Percentiles rank a stretch among this genome's conserved stretches.
Evolutionary conservation across 2,329 filamentous ascomycete genomes (phyloP).

Genomic region (Diaporthe sp.): DNA sequence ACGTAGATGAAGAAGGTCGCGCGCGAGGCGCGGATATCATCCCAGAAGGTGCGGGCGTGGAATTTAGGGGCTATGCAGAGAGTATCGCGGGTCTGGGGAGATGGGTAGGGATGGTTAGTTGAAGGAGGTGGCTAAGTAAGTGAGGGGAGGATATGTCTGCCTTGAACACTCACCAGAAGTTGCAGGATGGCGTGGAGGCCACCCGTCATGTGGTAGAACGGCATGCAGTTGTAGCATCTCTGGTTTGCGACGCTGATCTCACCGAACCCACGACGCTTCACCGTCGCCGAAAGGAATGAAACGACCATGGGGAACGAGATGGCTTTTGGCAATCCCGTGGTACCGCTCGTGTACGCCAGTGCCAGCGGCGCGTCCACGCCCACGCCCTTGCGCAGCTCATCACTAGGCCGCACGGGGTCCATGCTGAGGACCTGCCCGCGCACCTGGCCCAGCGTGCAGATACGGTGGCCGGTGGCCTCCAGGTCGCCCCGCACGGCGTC

Average conservation of each 20-base stretch:
- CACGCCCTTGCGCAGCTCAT: conserved; percentile 68
- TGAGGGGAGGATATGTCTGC: conserved; percentile 15
- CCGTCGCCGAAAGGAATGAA: conserved; percentile 50
- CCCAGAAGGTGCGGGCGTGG: conserved; percentile 79
- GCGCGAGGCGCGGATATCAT: conserved; percentile 75
- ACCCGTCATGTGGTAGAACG: conserved; percentile 82
- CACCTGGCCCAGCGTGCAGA: conserved; percentile 65
- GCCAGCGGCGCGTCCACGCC: conserved; percentile 69
- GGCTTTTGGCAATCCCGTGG: conserved; percentile 82
- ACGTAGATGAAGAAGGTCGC: conserved; percentile 84
- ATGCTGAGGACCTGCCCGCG: conserved; percentile 59
- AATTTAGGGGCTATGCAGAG: conserved; percentile 77
- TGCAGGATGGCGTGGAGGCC: conserved; percentile 70
- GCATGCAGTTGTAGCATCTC: conserved; percentile 84
- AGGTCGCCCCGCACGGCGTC: conserved; percentile 70
- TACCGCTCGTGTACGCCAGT: conserved; percentile 82
- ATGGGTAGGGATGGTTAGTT: conserved; percentile 3
- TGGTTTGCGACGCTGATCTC: conserved; percentile 56
- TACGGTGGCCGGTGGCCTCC: conserved; percentile 63
- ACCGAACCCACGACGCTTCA: conserved; percentile 26
- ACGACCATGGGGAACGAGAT: conserved; percentile 70
- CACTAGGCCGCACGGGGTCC: conserved; percentile 65
- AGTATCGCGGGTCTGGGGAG: conserved; percentile 59
- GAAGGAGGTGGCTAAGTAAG: conserved; percentile 41
- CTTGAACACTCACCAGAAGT: conserved; percentile 60